These are phyloP conservation scores for Phtheirospermum japonicum DNA, from an alignment of 257 asterid genomes.

Conservation along the genomic window DNA sequence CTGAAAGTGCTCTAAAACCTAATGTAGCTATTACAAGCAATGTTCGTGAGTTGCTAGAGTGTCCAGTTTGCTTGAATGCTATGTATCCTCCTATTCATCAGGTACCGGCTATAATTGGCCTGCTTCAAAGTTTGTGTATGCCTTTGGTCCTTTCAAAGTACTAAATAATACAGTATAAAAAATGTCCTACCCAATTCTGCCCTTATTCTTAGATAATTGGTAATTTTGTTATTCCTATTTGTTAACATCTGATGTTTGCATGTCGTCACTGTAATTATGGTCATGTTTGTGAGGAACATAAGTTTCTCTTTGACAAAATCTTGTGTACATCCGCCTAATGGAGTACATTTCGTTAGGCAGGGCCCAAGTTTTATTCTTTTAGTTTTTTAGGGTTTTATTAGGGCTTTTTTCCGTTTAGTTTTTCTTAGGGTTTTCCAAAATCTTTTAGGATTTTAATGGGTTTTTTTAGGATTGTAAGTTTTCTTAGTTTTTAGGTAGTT, in stretches of 20 bases:
- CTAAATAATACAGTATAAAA: background rate
- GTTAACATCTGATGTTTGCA: constrained; percentile 3
- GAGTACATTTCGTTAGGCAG: too few relatives aligned
- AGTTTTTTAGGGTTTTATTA: too few relatives aligned
- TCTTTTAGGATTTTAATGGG: too few relatives aligned
- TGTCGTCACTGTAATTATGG: too few relatives aligned
- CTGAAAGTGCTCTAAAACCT: constrained; percentile 41
- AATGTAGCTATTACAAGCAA: constrained; percentile 41
- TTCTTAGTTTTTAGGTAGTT: too few relatives aligned
- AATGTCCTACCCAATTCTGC: background rate
- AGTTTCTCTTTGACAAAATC: too few relatives aligned
- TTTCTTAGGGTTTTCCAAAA: too few relatives aligned
- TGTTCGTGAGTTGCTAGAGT: constrained; percentile 46
- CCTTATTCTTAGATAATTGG: background rate
- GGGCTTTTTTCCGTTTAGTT: too few relatives aligned
- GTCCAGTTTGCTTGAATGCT: constrained; percentile 49
- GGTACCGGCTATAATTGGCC: constrained; percentile 15
- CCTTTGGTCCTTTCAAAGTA: background rate
- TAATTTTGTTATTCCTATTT: background rate
- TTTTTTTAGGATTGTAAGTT: too few relatives aligned
- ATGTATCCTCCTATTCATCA: constrained; percentile 54
- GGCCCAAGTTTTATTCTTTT: too few relatives aligned
- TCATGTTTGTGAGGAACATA: background rate
- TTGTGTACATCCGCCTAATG: too few relatives aligned
- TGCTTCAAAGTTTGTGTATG: background rate